Conservation (phyloP, 2,329 filamentous ascomycete genomes). For the Talaromyces sp. region DNA sequence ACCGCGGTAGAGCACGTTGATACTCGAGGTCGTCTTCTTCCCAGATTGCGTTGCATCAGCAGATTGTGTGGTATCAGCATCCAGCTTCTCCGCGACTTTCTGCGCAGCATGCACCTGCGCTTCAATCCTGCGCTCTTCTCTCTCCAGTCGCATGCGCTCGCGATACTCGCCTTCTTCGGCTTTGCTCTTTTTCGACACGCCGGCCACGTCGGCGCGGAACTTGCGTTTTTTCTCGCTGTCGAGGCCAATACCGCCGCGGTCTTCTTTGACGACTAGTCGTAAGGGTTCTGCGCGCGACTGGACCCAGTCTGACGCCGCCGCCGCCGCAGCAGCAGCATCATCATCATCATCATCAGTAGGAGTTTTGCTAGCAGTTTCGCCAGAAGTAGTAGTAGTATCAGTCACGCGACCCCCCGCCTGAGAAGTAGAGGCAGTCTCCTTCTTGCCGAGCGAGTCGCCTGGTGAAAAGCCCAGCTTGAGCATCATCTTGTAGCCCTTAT, state of each 20-base stretch:
- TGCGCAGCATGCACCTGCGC: conserved; percentile 71
- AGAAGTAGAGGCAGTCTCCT: conserved; percentile 17
- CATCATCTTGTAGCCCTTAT: conserved; percentile 95
- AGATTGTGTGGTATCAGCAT: conserved; percentile 44
- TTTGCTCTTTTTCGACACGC: conserved; percentile 57
- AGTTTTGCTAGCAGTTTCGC: no score
- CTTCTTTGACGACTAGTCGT: conserved; percentile 69
- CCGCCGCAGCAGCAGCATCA: background rate
- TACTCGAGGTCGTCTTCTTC: conserved; percentile 18
- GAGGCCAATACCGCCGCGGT: conserved; percentile 76
- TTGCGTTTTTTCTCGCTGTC: conserved; percentile 81
- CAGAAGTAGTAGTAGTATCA: background rate
- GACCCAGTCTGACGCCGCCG: conserved; percentile 7
- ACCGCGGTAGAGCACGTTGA: conserved; percentile 76
- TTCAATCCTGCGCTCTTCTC: conserved; percentile 65
- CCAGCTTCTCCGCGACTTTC: conserved; percentile 74
- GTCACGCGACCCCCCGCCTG: background rate
- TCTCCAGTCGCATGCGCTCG: conserved; percentile 65
- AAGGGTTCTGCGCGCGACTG: conserved; percentile 65
- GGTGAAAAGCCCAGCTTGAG: conserved; percentile 85
- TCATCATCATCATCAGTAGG: no score
- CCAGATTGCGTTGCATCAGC: no score
- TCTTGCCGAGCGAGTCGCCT: conserved; percentile 68
- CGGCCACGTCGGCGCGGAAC: conserved; percentile 55
- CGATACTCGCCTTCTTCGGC: conserved; percentile 68